Base-by-base conservation (phyloP, 805 yeast species). In the Ogataea paraovalis region DNA sequence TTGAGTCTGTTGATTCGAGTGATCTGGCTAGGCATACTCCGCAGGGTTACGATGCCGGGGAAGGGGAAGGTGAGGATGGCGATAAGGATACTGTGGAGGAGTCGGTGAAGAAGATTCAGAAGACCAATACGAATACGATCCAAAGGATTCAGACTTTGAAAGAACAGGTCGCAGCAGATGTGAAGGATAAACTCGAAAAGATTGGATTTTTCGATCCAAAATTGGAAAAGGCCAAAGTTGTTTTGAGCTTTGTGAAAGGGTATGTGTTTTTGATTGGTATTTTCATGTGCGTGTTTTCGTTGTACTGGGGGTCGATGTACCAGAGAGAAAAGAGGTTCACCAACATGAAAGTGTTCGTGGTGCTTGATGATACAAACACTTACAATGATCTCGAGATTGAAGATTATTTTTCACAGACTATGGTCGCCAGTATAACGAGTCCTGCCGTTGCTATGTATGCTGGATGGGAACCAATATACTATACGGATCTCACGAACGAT, bases 281-380 rank as follows among this genome's bases (percentile, higher is more conserved):
- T 33, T 61, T 74, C 23, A 60, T 74, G 52, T 60, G 58, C 22
- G 65, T 68, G 46, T 54, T 70, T 53, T 56, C 79, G 57, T 51
- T 67, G 46, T 63, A 69, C 66, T 72, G 83, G 83, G 71, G 72
- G 39, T 55, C 70, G 43, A 59, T 61, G 60, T 61, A 59, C 64
- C 44, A 61, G n/a, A 58, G 72, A 46, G 32, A 45, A 33, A 10
- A 49, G 47, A 50, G 69, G 44, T 44, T 64, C 49, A 47, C 56
- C 18, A 65, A 69, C 44, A 54, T 72, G 39, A 55, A 63, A 2
- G 54, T 71, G 53, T 59, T 65, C 44, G 66, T 73, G 22, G 70
- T 72, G 3, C 20, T 54, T 3, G 62, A 58, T 41, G 50, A 54
- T 14, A 39, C 46, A 3, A 19, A 28, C 5, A 40, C 43, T 14